A percentile compares a stretch with the other conserved stretches of the same genome.
Conservation (phyloP, 495 filamentous ascomycete species). For the Hypoxylon fuscum region DNA sequence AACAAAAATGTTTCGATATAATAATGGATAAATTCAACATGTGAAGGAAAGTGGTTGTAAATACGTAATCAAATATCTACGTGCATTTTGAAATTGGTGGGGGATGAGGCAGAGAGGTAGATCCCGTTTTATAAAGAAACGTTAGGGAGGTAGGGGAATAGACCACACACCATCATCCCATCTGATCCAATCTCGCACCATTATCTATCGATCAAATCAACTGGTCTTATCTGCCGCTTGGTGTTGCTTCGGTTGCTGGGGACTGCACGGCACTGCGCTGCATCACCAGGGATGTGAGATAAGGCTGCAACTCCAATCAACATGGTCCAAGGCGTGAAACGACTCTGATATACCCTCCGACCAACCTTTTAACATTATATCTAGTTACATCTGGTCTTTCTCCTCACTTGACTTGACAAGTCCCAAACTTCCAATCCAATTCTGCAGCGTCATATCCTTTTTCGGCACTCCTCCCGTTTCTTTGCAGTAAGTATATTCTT, state of each 20-base stretch:
- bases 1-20: too few species aligned
- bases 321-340: conserved; percentile 38
- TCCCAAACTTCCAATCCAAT: conserved; percentile 19
- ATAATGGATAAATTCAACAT: neutral
- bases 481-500: too few species aligned
- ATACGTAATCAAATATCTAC: conserved; percentile 6
- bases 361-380: conserved; percentile 22
- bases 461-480: conserved; percentile 13
- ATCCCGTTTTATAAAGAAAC: conserved; percentile 23
- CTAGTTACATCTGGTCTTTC: conserved; percentile 31
- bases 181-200: conserved; percentile 41
- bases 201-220: conserved; percentile 36
- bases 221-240: conserved; percentile 48
- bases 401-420: conserved; percentile 22
- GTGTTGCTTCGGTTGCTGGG: conserved; percentile 17
- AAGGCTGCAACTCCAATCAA: conserved; percentile 51
- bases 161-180: conserved; percentile 25
- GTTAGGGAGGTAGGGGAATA: conserved; percentile 4
- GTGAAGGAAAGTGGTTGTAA: too few species aligned
- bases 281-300: conserved; percentile 49
- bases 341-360: conserved; percentile 37
- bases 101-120: conserved; percentile 3
- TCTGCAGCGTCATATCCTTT: conserved; percentile 5
- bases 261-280: conserved; percentile 27
- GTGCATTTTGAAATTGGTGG: neutral